phyloP scores from a whole-genome alignment of 176 grass and related monocot genomes.

The Tillandsia leiboldiana region DNA sequence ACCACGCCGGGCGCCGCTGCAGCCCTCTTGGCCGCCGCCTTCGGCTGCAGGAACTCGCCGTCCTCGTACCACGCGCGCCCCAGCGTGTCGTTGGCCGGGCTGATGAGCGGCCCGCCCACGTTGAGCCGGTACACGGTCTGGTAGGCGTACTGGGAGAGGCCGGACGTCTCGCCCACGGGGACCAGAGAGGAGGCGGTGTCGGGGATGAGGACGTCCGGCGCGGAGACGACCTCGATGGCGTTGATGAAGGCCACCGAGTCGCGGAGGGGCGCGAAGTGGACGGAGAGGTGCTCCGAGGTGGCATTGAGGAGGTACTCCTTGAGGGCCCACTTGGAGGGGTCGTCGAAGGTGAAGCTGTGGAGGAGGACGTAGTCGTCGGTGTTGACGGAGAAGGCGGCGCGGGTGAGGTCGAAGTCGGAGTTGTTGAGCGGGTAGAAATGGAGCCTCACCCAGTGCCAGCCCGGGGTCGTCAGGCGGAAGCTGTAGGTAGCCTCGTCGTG shows the following conservation, averaged over 20 bases:
- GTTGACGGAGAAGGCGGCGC: constrained; percentile 43
- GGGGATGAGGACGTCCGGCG: constrained; percentile 52
- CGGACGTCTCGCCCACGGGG: constrained; percentile 33
- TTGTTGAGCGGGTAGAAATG: constrained; percentile 66
- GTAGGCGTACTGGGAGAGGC: constrained; percentile 40
- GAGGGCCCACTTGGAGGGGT: constrained; percentile 31
- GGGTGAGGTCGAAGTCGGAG: constrained; percentile 41
- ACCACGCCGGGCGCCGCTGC: constrained; percentile 35
- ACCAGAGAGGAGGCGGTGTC: constrained; percentile 36
- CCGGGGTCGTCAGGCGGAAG: constrained; percentile 51
- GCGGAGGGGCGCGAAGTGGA: constrained; percentile 48
- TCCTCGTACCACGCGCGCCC: constrained; percentile 55
- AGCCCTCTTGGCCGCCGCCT: constrained; percentile 30
- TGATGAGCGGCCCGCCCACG: constrained; percentile 54
- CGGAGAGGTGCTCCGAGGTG: constrained; percentile 40
- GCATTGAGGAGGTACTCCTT: constrained; percentile 80
- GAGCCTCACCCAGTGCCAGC: constrained; percentile 77
- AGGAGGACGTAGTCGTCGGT: constrained; percentile 68
- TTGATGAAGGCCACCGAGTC: constrained; percentile 75
- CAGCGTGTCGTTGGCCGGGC: constrained; percentile 68
- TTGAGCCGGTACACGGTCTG: constrained; percentile 76
- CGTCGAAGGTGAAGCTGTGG: constrained; percentile 53
- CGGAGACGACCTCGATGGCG: constrained; percentile 82
- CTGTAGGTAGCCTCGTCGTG: constrained; percentile 55
- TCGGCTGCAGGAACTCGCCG: constrained; percentile 29